Percentiles rank a stretch among this genome's conserved stretches.
Conservation (phyloP, 176 grass and related monocot genomes). For the Guadua angustifolia region DNA sequence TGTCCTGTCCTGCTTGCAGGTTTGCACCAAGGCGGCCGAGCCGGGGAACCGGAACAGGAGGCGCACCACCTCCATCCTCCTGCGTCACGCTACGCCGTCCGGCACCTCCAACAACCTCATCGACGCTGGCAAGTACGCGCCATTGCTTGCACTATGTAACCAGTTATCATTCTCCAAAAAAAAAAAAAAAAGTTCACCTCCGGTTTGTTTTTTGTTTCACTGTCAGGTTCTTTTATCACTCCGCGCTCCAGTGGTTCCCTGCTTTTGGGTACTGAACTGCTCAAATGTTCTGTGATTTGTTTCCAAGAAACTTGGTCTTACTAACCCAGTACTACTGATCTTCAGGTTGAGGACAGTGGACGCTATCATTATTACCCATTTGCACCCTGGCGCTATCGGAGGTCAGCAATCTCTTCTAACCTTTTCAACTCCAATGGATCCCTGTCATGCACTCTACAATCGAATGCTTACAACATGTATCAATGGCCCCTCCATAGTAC, state of each 20-base stretch:
- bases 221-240: no score
- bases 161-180: neutral
- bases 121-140: conserved; percentile 85
- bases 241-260: conserved; percentile 87
- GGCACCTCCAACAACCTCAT: conserved; percentile 76
- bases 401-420: conserved; percentile 51
- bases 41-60: conserved; percentile 77
- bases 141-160: neutral
- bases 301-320: conserved; percentile 30
- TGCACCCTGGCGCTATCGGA: conserved; percentile 96
- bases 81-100: conserved; percentile 61
- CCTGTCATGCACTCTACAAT: neutral
- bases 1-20: conserved; percentile 49
- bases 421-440: neutral
- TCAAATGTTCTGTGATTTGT: neutral
- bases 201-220: no score
- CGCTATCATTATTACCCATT: conserved; percentile 90
- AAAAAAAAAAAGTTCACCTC: no score
- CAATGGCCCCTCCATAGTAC: neutral
- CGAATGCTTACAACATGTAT: conserved; percentile 6
- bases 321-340: neutral
- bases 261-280: conserved; percentile 59
- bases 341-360: conserved; percentile 80
- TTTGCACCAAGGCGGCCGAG: conserved; percentile 69
- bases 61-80: conserved; percentile 79